phyloP scores from a whole-genome alignment of 192 early-diverging fungal species.

The Mortierella alpina region DNA sequence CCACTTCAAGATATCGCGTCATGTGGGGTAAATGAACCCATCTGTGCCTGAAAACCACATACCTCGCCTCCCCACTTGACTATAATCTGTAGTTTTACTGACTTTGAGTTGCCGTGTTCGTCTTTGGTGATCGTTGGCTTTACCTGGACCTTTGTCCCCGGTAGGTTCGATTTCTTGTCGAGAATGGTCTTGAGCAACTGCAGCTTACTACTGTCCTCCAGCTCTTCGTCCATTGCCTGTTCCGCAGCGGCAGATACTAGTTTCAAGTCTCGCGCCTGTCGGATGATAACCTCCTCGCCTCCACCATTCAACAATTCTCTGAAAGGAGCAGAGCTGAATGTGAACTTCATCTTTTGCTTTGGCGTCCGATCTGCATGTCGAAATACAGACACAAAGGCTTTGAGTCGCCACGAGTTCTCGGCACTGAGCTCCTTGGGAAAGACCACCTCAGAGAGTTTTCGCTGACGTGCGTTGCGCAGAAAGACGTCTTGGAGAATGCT shows the following conservation, averaged over 20 bases:
- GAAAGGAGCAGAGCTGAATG: constrained; percentile 78
- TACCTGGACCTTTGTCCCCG: constrained; percentile 93
- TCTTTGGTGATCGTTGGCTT: constrained; percentile 83
- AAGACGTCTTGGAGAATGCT: constrained; percentile 80
- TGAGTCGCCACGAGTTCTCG: constrained; percentile 91
- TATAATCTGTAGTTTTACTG: constrained; percentile 88
- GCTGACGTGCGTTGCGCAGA: constrained; percentile 70
- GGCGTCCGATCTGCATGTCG: constrained; percentile 98
- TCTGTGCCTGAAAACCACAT: neutral
- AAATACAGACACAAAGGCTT: constrained; percentile 92
- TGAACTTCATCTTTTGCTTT: constrained; percentile 97
- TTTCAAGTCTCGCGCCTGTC: constrained; percentile 76
- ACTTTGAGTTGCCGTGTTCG: constrained; percentile 42
- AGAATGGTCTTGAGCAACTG: constrained; percentile 81
- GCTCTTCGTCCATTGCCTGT: constrained; percentile 61
- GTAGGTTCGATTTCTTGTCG: constrained; percentile 79
- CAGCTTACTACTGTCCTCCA: constrained; percentile 63
- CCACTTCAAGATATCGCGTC: neutral
- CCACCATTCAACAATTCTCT: constrained; percentile 75
- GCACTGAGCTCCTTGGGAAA: constrained; percentile 69
- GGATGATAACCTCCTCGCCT: constrained; percentile 84
- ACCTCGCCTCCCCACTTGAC: constrained; percentile 97
- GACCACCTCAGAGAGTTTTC: constrained; percentile 64
- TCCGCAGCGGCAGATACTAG: constrained; percentile 73
- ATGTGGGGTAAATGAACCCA: neutral